Evolutionary conservation across 148 eudicot genomes (phyloP), one percentile per base, ranked within the genome.

Genomic region (Vaccinium vitisidaea): DNA sequence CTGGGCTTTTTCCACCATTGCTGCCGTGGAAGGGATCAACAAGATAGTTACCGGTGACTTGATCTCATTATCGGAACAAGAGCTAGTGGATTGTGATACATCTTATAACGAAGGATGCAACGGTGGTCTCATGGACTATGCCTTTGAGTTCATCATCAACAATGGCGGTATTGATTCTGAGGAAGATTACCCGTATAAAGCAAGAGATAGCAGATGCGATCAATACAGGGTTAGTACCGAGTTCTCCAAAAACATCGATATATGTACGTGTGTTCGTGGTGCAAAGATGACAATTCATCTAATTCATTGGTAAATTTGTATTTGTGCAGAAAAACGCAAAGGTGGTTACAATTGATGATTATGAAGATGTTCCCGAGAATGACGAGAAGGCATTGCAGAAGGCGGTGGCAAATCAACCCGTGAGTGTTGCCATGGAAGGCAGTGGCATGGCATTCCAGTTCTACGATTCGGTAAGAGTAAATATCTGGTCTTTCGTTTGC

Each of bases 1-100:
- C 78, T 94, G 98, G 98, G 98, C 98, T 16, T 94, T 94, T 83
- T 90, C 98, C 10, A 86, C 98, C 43, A 87, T 94, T 75, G 94
- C 91, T 11, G 86, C 83, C 19, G 83, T 85, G 56, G 86, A 85
- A n/a, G 86, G 86, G 50, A 80, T 85, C 13, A 85, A 80, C 79
- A 56, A 80, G 83, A 80, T 80, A 25, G 73, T 54, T 2, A 85
- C 86, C 3, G 86, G 83, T 1, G 73, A 85, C 21, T 46, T 85
- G 46, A 71, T 80, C 79, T 70, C 79, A 1, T 13, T 85, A 25
- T 85, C 86, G 0, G 86, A 80, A 59, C 83, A 85, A 53, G 86
- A 85, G 65, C 83, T 88, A 7, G 81, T 85, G 23, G 90, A 88
- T 69, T 88, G 89, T 30, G 87, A 88, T 54, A 82, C 14, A 65